Evolutionary conservation across 768 basidiomycete genomes (phyloP), one percentile per base, ranked within the genome.

Genomic region (Lactarius trivialis): DNA sequence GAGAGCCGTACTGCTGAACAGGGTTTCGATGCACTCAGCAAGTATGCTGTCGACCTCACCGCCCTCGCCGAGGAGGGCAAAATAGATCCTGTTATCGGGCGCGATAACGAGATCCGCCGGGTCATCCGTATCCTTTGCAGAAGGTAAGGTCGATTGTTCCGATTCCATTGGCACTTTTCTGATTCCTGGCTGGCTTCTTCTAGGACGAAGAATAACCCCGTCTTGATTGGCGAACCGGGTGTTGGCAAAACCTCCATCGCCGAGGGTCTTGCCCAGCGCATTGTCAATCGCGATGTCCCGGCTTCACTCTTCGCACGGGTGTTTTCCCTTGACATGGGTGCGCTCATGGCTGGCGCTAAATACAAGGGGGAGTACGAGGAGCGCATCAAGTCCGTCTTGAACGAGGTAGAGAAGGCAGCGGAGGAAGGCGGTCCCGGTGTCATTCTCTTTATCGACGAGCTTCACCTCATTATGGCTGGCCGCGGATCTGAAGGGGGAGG

Each of bases 291-390:
- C 54, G 95, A 98, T 74, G 92, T 94, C 7, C 93, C 93, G 24
- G 82, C 81, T 17, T 82, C 79, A 53, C 73, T 95, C 32, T 79
- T 93, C 54, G 82, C 83, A 3, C 83, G 89, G 9, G 78, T 95
- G 14, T 93, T 82, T 72, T 88, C 92, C 7, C 80, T 98, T 34
- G 95, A 97, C 71, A 91, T 97, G 89, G 95, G 95, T 65, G 92
- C 94, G 1, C 82, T 98, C 58, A 93, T 93, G 89, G 93, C 93
- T 14, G 89, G 90, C 43, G 89, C 89, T 21, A 89, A 89, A 72
- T 94, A 93, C 78, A 95, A 94, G 71, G 96, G 89, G 54, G 93
- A 98, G 75, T 99, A 94, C 73, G 95, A 98, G 75, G 95, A 98
- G 72, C 89, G 95, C 43, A 85, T 98, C 76, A 98, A 97, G 73